Percentiles rank a stretch among this genome's conserved stretches.
Evolutionary conservation across 2,329 filamentous ascomycete genomes (phyloP).

Genomic region (Trichoderma endophyticum): DNA sequence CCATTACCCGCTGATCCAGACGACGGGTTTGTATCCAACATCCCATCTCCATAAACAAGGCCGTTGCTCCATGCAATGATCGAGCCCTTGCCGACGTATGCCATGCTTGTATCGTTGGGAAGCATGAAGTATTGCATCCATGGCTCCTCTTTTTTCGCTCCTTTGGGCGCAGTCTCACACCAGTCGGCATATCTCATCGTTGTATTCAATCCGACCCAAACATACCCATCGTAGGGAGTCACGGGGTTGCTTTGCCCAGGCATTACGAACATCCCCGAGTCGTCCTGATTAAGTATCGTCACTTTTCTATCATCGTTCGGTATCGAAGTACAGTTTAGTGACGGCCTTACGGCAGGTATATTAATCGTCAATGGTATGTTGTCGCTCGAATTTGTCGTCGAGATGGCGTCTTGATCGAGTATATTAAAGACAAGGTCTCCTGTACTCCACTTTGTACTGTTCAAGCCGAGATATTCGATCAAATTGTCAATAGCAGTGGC

Average conservation of each 20-base stretch:
- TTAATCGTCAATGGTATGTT: background rate
- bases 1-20: background rate
- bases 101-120: slow-evolving; percentile 12
- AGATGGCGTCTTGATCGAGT: background rate
- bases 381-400: background rate
- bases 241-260: background rate
- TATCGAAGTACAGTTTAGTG: slow-evolving; percentile 2
- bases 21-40: background rate
- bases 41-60: background rate
- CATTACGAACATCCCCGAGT: background rate
- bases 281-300: background rate
- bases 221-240: background rate
- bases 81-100: background rate
- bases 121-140: slow-evolving; percentile 15
- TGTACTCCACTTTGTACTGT: slow-evolving; percentile 4
- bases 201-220: slow-evolving; percentile 5
- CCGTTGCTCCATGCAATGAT: background rate
- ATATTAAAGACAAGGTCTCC: background rate
- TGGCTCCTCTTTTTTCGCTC: background rate
- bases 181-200: background rate
- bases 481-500: slow-evolving; percentile 9
- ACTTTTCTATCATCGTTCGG: background rate
- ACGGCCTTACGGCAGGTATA: background rate
- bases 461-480: slow-evolving; percentile 2
- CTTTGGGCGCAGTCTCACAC: background rate